phyloP scores from a whole-genome alignment of 2,329 filamentous ascomycete genomes.

The Colletotrichum orbiculare region DNA sequence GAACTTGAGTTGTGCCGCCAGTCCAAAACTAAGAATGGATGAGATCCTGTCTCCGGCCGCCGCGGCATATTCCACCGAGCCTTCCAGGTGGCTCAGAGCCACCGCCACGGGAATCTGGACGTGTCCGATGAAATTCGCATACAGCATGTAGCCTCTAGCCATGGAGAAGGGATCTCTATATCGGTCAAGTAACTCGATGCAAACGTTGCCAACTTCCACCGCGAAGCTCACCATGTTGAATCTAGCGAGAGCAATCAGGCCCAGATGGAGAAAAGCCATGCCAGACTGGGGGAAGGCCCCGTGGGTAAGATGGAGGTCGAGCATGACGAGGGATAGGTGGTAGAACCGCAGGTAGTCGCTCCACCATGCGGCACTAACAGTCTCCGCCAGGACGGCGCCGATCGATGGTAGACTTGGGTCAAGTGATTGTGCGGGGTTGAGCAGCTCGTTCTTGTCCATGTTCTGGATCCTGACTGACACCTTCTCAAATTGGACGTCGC shows the following conservation, averaged over 20 bases:
- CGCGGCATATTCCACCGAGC: conserved; percentile 73
- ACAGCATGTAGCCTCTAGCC: conserved; percentile 76
- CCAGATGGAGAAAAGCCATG: conserved; percentile 74
- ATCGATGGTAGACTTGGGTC: conserved; percentile 70
- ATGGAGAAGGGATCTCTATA: conserved; percentile 73
- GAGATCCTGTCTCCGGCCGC: conserved; percentile 77
- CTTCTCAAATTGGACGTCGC: conserved; percentile 78
- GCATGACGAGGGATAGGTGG: conserved; percentile 73
- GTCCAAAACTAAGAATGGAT: conserved; percentile 76
- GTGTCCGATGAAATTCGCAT: conserved; percentile 77
- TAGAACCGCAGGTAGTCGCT: conserved; percentile 78
- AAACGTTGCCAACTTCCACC: conserved; percentile 71
- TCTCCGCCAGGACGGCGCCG: conserved; percentile 77
- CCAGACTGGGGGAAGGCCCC: conserved; percentile 78
- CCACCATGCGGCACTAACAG: conserved; percentile 79
- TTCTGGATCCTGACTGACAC: conserved; percentile 69
- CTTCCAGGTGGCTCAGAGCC: conserved; percentile 70
- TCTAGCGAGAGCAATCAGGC: conserved; percentile 73
- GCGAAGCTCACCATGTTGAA: conserved; percentile 79
- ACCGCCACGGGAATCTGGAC: conserved; percentile 71
- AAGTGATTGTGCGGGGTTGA: conserved; percentile 54
- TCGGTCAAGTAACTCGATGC: conserved; percentile 72
- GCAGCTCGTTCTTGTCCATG: conserved; percentile 61
- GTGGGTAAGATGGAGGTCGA: conserved; percentile 71
- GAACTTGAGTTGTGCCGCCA: conserved; percentile 74